A percentile compares a stretch with the other conserved stretches of the same genome.
Evolutionary conservation across 2,329 filamentous ascomycete genomes (phyloP).

Genomic region (Rutstroemia sp.): DNA sequence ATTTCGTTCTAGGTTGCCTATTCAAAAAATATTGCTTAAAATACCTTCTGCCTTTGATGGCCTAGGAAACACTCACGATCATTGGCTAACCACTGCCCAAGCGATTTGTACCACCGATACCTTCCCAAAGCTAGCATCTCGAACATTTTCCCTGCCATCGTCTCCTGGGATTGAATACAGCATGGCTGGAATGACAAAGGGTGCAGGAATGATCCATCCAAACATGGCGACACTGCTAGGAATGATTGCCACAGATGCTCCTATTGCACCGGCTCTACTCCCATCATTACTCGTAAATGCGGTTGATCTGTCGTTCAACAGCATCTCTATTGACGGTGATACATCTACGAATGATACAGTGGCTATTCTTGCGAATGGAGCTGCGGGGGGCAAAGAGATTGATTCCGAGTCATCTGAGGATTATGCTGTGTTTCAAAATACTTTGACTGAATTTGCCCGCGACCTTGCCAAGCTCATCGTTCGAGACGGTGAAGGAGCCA

Average conservation of each 20-base stretch:
- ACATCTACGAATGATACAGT: slow-evolving; percentile 97
- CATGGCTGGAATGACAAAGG: slow-evolving; percentile 92
- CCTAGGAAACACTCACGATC: slow-evolving; percentile 66
- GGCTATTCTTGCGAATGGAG: slow-evolving; percentile 90
- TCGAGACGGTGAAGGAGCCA: slow-evolving; percentile 92
- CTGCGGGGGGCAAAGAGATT: slow-evolving; percentile 66
- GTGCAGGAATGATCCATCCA: slow-evolving; percentile 95
- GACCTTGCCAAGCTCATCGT: slow-evolving; percentile 90
- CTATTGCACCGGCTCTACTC: slow-evolving; percentile 63
- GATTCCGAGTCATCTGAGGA: slow-evolving; percentile 48
- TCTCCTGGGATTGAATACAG: slow-evolving; percentile 66
- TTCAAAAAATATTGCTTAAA: slow-evolving; percentile 77
- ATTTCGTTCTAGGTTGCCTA: slow-evolving; percentile 57
- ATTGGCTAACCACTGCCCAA: slow-evolving; percentile 78
- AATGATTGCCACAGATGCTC: slow-evolving; percentile 83
- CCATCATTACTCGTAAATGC: slow-evolving; percentile 64
- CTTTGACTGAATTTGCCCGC: slow-evolving; percentile 71
- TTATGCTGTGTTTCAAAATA: slow-evolving; percentile 61
- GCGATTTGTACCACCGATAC: slow-evolving; percentile 98
- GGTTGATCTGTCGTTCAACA: slow-evolving; percentile 84
- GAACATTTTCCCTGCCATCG: slow-evolving; percentile 75
- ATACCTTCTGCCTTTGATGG: slow-evolving; percentile 69
- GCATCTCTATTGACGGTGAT: slow-evolving; percentile 94
- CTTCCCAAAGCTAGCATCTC: slow-evolving; percentile 87
- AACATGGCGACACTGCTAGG: slow-evolving; percentile 95